Evolutionary conservation across 2,329 filamentous ascomycete species (phyloP).

Genomic region (Microsporum audouinii): DNA sequence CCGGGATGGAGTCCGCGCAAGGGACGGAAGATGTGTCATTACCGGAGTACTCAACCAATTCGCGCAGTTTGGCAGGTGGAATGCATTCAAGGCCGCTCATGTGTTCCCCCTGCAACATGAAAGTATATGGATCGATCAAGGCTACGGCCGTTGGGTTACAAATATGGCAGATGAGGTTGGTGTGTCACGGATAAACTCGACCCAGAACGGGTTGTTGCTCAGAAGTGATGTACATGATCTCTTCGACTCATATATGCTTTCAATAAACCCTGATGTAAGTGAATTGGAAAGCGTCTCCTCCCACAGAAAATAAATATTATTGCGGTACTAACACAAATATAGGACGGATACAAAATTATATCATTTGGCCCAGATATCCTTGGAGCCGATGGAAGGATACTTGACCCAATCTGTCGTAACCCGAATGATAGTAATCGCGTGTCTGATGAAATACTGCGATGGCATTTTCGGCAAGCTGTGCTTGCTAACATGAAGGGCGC

Average conservation of each 20-base stretch:
- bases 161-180: not conserved
- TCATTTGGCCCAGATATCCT: constrained; percentile 6
- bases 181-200: not conserved
- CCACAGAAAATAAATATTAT: no score
- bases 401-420: constrained; percentile 13
- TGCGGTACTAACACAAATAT: constrained; percentile 4
- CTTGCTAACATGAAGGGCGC: constrained; percentile 16
- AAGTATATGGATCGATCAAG: not conserved
- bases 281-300: not conserved
- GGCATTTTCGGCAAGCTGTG: constrained; percentile 17
- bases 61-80: not conserved
- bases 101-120: not conserved
- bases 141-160: not conserved
- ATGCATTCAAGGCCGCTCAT: not conserved
- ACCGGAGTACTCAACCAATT: not conserved
- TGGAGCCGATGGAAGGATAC: constrained; percentile 11
- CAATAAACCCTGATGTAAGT: not conserved
- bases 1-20: no score
- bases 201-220: not conserved
- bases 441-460: not conserved
- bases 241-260: not conserved
- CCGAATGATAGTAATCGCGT: constrained; percentile 7
- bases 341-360: constrained; percentile 15
- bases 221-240: not conserved
- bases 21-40: no score